phyloP scores from a whole-genome alignment of 2,329 filamentous ascomycete species.

The Colletotrichum caudatum region DNA sequence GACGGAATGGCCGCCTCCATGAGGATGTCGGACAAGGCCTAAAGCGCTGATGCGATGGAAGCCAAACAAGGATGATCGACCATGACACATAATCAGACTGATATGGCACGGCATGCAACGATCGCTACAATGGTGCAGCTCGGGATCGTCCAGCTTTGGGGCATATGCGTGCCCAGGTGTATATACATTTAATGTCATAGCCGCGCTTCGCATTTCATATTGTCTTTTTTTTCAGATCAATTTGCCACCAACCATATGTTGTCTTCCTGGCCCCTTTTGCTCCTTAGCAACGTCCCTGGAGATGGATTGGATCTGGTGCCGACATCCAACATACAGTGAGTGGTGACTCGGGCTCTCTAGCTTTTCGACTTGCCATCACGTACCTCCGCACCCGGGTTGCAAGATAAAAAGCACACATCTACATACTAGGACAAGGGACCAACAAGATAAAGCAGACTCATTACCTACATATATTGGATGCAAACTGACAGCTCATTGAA shows the following conservation, averaged over 20 bases:
- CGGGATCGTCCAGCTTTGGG: not conserved
- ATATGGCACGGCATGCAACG: not conserved
- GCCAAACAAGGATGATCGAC: not conserved
- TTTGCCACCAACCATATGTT: no score
- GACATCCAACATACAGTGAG: not conserved
- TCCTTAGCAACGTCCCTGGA: not conserved
- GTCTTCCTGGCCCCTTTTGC: not conserved
- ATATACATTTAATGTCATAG: not conserved
- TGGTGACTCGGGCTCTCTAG: not conserved
- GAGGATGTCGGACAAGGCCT: not conserved
- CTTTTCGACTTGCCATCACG: not conserved
- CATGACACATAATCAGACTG: not conserved
- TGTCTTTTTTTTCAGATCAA: not conserved
- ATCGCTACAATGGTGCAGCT: no score
- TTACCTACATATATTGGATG: no score
- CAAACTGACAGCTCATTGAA: no score
- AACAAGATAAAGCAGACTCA: no score
- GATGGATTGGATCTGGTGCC: not conserved
- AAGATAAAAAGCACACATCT: no score
- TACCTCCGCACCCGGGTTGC: no score
- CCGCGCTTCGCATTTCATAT: not conserved
- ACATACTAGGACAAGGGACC: no score
- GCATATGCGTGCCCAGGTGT: no score
- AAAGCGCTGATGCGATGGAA: not conserved
- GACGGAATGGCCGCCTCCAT: fast-evolving